Conservation (phyloP, 176 grass and related monocot genomes). For the Musa troglodytarum region DNA sequence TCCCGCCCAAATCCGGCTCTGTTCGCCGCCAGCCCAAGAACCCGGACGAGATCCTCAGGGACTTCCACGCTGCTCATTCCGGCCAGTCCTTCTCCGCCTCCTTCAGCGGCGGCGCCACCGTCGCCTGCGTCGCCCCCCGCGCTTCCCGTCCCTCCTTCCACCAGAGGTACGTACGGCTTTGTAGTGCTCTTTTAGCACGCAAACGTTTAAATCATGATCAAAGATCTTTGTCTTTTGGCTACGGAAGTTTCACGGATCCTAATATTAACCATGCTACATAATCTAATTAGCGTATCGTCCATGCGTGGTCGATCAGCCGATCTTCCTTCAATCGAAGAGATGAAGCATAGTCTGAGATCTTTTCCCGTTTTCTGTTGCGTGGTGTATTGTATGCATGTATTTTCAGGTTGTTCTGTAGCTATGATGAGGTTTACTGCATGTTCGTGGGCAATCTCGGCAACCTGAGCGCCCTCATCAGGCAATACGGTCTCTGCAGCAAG, state of each 20-base stretch:
- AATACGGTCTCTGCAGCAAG: conserved; percentile 66
- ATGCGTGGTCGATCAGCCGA: too few species aligned
- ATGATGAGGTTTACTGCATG: conserved; percentile 81
- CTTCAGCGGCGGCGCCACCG: conserved; percentile 65
- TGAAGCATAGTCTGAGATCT: not conserved
- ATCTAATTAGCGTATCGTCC: too few species aligned
- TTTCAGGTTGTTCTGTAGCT: conserved; percentile 67
- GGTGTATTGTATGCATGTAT: not conserved
- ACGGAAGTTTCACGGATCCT: too few species aligned
- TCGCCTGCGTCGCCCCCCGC: conserved; percentile 48
- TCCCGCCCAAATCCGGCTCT: conserved; percentile 12
- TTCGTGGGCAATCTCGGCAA: conserved; percentile 63
- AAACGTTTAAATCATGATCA: too few species aligned
- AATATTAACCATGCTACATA: too few species aligned
- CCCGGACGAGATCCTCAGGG: conserved; percentile 68
- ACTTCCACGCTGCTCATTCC: conserved; percentile 55
- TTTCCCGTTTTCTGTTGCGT: not conserved
- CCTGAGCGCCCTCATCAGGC: conserved; percentile 62
- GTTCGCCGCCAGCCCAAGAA: conserved; percentile 36
- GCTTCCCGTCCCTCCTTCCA: not conserved
- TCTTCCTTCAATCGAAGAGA: too few species aligned
- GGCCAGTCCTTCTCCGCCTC: conserved; percentile 45
- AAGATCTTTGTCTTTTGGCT: too few species aligned
- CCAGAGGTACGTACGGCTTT: conserved; percentile 35
- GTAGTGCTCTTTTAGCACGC: too few species aligned